Evolutionary conservation across 345 rosid genomes (phyloP), one percentile per base, ranked within the genome.

Genomic region (Angophora floribunda): DNA sequence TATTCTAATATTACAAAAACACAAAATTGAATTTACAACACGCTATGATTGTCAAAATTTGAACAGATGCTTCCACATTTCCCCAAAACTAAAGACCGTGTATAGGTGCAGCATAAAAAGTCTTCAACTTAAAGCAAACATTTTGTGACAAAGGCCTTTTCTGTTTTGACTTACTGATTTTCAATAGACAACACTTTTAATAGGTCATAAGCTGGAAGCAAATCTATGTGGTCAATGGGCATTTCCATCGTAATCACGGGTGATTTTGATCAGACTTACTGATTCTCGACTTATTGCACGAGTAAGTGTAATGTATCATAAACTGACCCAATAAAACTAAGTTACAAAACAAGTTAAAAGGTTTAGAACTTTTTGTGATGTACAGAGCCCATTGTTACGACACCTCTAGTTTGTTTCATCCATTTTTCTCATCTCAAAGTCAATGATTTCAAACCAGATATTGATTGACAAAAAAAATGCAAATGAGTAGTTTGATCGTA

Each of bases 321-420:
- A 32, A 67, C 45, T 7, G 0, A 24, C 13, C 45, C 45, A 2
- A 19, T 15, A 55, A 55, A 17, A 67, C 3, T 7, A 12, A 67
- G 79, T 30, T 24, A 67, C 79, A 67, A 16, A 67, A 67, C 21
- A 32, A 32, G 6, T 3, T 30, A 2, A 15, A 30, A 1, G 44
- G 19, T 55, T 67, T 67, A 16, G 45, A 32, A 16, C 1, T 67
- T 32, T 16, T 30, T 30, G 30, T 11, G 19, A 67, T 65, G 44
- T 67, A 7, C 0, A 30, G 30, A 7, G 78, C 22, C 22, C 0
- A 0, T 32, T 67, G 45, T 32, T 2, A 32, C 11, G 2, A 16
- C 10, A 21, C 45, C 13, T 67, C 15, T 30, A 1, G 24, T 17
- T 15, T 32, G 45, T 32, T 67, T 67, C 45, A 36, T 75, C 45